These are phyloP conservation scores for Plantago coronopus DNA, from an alignment of 305 asterid species.

Conservation along the genomic window DNA sequence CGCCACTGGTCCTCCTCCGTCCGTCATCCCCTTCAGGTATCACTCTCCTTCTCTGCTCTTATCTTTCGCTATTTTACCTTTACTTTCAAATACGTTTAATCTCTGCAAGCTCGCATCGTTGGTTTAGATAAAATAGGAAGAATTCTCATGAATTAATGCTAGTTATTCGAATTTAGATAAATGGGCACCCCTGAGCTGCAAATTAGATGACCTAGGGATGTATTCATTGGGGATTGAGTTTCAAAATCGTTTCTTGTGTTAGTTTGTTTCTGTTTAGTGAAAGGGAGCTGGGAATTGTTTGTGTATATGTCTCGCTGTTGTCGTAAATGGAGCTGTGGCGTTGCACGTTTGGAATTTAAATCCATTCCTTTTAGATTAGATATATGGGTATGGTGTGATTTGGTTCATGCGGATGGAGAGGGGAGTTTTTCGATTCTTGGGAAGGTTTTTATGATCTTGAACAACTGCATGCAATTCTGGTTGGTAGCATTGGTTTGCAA, in stretches of 20 bases:
- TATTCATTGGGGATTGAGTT: background rate
- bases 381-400: too few species aligned
- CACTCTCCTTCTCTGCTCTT: too few species aligned
- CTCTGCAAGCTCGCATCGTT: too few species aligned
- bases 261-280: background rate
- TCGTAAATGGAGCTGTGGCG: background rate
- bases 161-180: background rate
- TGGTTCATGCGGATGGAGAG: too few species aligned
- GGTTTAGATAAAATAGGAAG: too few species aligned
- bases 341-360: too few species aligned
- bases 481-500: background rate
- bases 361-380: too few species aligned
- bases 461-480: background rate
- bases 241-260: background rate
- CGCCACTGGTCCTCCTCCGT: too few species aligned
- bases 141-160: background rate
- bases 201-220: background rate
- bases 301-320: background rate
- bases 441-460: background rate
- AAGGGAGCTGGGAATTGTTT: background rate
- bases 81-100: too few species aligned
- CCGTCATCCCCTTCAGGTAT: too few species aligned
- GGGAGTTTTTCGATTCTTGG: background rate
- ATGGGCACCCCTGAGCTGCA: too few species aligned
- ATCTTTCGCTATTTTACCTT: too few species aligned